Conservation (phyloP, 2,329 filamentous ascomycete genomes). For the Beauveria sp. region DNA sequence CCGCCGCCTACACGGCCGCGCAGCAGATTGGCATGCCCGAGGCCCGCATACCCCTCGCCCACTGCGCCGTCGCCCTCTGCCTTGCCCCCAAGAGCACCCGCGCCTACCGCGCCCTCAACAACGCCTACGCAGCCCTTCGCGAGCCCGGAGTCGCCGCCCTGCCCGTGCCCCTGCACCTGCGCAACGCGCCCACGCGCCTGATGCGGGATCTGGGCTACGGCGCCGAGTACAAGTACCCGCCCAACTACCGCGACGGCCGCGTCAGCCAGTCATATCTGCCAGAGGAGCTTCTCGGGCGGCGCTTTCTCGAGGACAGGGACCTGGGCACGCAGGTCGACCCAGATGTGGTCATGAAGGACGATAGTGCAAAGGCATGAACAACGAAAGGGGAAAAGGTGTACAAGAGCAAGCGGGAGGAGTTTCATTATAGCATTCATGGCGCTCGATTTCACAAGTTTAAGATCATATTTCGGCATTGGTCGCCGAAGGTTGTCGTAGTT, state of each 20-base stretch:
- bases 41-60: constrained; percentile 83
- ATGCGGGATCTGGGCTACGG: constrained; percentile 94
- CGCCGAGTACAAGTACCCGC: constrained; percentile 92
- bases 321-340: constrained; percentile 72
- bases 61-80: constrained; percentile 74
- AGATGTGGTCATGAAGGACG: constrained; percentile 43
- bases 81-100: constrained; percentile 80
- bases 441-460: not conserved
- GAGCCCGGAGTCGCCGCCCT: constrained; percentile 78
- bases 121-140: constrained; percentile 67
- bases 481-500: not conserved
- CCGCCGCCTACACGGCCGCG: constrained; percentile 75
- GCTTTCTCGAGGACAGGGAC: constrained; percentile 73
- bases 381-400: not conserved
- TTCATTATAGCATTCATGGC: constrained; percentile 5
- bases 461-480: not conserved
- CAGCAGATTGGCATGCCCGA: constrained; percentile 96
- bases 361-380: not conserved
- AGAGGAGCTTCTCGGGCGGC: constrained; percentile 58
- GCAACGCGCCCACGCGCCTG: constrained; percentile 84
- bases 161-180: constrained; percentile 77
- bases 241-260: constrained; percentile 73
- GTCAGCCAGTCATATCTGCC: constrained; percentile 91
- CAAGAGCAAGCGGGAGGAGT: not conserved
- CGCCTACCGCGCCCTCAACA: constrained; percentile 74